These are phyloP conservation scores for Stephanodiscus minutulus DNA, from an alignment of 108 stramenopile species.

Conservation along the genomic window DNA sequence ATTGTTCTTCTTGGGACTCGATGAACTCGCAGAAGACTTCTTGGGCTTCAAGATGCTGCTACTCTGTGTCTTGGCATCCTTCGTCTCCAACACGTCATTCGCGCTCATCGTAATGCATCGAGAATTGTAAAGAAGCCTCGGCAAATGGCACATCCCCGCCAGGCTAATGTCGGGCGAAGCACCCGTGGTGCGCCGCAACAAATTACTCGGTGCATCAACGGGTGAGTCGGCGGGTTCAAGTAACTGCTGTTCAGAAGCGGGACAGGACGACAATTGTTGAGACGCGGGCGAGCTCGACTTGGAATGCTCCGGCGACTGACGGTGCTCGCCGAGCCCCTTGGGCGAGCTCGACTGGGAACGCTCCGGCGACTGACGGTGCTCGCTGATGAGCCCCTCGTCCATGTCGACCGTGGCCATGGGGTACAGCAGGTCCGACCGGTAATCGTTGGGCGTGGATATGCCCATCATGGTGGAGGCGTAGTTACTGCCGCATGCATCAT, in stretches of 20 bases:
- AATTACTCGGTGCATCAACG: background rate
- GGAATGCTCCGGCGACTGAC: constrained; percentile 1
- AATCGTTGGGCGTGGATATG: background rate
- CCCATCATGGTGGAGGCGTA: background rate
- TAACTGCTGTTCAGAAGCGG: background rate
- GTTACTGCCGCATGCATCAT: background rate
- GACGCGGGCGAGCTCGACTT: background rate
- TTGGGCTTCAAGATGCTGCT: too few species aligned
- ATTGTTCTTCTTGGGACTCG: too few species aligned
- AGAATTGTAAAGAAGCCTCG: background rate
- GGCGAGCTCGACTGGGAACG: background rate
- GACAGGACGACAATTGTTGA: background rate
- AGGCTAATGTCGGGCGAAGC: background rate
- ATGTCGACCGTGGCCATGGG: background rate
- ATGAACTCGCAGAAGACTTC: too few species aligned
- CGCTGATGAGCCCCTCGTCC: background rate
- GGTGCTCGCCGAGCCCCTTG: too few species aligned
- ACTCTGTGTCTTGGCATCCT: too few species aligned
- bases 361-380: constrained; percentile 3
- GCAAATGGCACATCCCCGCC: background rate
- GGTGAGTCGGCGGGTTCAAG: background rate
- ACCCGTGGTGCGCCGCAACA: background rate
- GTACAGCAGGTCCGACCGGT: background rate
- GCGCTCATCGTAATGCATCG: too few species aligned
- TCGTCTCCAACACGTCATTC: too few species aligned